Percentiles rank a stretch among this genome's conserved stretches.
phyloP scores from a whole-genome alignment of 2,329 filamentous ascomycete species.

The Polytolypa hystricis region DNA sequence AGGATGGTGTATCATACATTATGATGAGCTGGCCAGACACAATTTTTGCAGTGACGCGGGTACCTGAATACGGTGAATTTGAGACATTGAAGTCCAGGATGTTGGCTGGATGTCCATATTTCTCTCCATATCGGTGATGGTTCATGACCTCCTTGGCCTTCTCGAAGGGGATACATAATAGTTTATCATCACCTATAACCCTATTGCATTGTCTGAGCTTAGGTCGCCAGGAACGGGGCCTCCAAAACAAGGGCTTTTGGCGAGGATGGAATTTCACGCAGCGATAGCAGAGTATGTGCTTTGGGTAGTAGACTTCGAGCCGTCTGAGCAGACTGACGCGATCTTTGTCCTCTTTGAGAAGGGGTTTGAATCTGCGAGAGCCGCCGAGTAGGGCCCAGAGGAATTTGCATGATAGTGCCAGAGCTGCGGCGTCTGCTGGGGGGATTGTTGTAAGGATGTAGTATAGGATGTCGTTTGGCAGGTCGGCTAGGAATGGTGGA shows the following conservation, averaged over 20 bases:
- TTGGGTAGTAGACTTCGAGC: background rate
- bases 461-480: background rate
- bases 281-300: background rate
- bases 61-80: background rate
- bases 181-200: background rate
- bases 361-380: background rate
- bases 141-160: constrained; percentile 1
- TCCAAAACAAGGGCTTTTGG: background rate
- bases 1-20: background rate
- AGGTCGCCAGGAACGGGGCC: no score
- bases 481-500: background rate
- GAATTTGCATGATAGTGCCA: background rate
- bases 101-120: background rate
- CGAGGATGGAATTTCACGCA: background rate
- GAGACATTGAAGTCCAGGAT: background rate
- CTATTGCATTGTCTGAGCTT: background rate
- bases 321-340: background rate
- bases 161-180: background rate
- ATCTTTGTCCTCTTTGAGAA: background rate
- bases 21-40: background rate
- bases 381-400: background rate
- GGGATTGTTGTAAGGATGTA: background rate
- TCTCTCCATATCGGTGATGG: background rate
- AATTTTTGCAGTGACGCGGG: no score
- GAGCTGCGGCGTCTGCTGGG: background rate